These are phyloP conservation scores for Chaetothyriales sp. DNA, from an alignment of 2,329 filamentous ascomycete species.

Conservation along the genomic window DNA sequence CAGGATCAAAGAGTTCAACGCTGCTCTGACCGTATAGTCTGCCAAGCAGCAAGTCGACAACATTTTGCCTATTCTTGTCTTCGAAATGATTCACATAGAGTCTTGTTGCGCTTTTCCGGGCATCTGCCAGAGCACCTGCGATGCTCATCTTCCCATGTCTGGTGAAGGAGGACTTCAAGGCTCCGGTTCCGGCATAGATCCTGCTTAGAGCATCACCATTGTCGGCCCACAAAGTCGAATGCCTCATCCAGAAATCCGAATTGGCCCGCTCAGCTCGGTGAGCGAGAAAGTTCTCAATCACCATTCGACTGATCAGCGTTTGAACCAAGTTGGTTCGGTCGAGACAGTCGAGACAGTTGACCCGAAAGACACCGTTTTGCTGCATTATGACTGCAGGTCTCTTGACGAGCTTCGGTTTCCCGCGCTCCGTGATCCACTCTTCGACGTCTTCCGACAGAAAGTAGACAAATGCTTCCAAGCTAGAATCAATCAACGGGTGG, in stretches of 20 bases:
- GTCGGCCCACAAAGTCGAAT: conserved; percentile 91
- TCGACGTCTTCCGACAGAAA: conserved; percentile 63
- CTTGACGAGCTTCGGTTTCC: conserved; percentile 26
- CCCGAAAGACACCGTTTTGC: conserved; percentile 89
- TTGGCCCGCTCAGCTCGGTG: conserved; percentile 53
- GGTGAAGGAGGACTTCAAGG: conserved; percentile 89
- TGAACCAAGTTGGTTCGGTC: conserved; percentile 94
- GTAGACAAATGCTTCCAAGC: conserved; percentile 81
- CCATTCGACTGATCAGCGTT: conserved; percentile 88
- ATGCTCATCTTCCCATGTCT: conserved; percentile 90
- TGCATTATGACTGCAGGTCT: conserved; percentile 57
- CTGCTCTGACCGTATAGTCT: conserved; percentile 67
- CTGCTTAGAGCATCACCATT: conserved; percentile 88
- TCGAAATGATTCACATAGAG: conserved; percentile 97
- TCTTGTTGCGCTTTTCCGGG: conserved; percentile 81
- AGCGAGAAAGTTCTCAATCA: conserved; percentile 65
- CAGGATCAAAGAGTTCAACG: conserved; percentile 80
- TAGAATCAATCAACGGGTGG: conserved; percentile 58
- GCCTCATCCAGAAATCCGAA: conserved; percentile 78
- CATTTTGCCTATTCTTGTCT: conserved; percentile 82
- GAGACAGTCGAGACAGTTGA: conserved; percentile 89
- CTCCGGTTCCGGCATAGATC: conserved; percentile 92
- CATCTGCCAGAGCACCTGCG: conserved; percentile 84
- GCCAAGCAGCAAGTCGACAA: conserved; percentile 83
- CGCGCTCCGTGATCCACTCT: conserved; percentile 27